Percentiles rank a stretch among this genome's conserved stretches.
Conservation (phyloP, 495 filamentous ascomycete species). For the Penicillium psychrofluorescens region DNA sequence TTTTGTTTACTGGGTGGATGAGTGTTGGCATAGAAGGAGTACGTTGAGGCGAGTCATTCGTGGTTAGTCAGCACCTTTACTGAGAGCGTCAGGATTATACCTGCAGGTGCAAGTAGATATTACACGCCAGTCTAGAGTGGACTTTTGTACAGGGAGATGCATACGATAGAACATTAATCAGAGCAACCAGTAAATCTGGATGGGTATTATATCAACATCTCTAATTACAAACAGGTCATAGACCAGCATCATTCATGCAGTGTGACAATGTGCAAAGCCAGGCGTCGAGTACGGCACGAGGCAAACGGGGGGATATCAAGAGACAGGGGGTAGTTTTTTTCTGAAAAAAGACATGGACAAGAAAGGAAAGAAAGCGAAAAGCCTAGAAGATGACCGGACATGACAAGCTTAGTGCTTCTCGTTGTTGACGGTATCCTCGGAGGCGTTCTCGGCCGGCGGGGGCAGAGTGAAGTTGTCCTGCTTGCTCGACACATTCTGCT, state of each 20-base stretch:
- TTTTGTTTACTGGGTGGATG: too few species aligned
- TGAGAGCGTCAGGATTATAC: too few species aligned
- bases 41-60: too few species aligned
- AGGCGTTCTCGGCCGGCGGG: constrained; percentile 29
- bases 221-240: constrained; percentile 12
- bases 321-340: background rate
- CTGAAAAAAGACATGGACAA: background rate
- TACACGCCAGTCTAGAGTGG: too few species aligned
- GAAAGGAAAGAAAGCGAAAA: constrained; percentile 3
- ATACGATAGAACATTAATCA: too few species aligned
- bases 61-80: too few species aligned
- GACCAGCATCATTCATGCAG: constrained; percentile 4
- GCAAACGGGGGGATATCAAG: background rate
- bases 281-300: background rate
- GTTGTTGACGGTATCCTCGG: constrained; percentile 11
- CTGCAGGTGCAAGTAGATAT: too few species aligned
- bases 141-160: too few species aligned
- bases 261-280: constrained; percentile 7
- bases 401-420: constrained; percentile 8
- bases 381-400: too few species aligned
- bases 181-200: background rate
- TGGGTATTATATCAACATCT: constrained; percentile 16
- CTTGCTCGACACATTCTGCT: constrained; percentile 24
- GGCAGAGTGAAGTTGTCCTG: constrained; percentile 33
- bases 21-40: too few species aligned